Percentiles rank a stretch among this genome's conserved stretches.
Evolutionary conservation across 805 yeast species (phyloP).

Genomic region (Wickerhamiella bombiphila): DNA sequence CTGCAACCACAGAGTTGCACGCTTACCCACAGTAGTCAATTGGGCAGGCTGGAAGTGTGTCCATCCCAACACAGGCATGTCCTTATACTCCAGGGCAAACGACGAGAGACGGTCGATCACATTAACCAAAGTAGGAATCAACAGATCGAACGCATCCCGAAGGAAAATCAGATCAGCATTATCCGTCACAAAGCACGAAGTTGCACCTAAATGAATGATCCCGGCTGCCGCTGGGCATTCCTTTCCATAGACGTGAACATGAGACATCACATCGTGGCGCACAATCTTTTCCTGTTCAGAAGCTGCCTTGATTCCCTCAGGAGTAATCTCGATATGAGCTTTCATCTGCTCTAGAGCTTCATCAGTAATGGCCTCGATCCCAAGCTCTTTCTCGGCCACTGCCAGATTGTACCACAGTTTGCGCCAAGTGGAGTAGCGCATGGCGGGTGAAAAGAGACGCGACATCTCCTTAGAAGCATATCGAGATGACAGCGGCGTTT

Average conservation of each 20-base stretch:
- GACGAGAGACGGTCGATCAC: constrained; percentile 80
- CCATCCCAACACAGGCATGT: constrained; percentile 95
- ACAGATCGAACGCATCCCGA: constrained; percentile 85
- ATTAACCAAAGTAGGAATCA: constrained; percentile 89
- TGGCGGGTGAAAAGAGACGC: constrained; percentile 75
- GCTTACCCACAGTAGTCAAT: constrained; percentile 94
- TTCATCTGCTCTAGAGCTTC: constrained; percentile 84
- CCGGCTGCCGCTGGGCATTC: constrained; percentile 95
- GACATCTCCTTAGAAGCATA: constrained; percentile 98
- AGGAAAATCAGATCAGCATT: constrained; percentile 94
- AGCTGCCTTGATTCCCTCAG: constrained; percentile 83
- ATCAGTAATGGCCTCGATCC: constrained; percentile 69
- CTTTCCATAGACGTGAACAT: constrained; percentile 88
- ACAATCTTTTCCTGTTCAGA: constrained; percentile 91
- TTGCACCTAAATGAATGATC: constrained; percentile 94
- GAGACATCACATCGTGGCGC: constrained; percentile 99
- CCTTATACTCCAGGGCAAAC: constrained; percentile 86
- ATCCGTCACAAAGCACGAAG: constrained; percentile 95
- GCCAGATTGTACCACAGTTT: constrained; percentile 92
- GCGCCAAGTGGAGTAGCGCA: constrained; percentile 97
- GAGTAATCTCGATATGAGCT: constrained; percentile 65
- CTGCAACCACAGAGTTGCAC: constrained; percentile 96
- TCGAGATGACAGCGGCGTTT: constrained; percentile 90
- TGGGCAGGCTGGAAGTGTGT: constrained; percentile 99
- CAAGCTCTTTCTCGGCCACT: constrained; percentile 85